Evolutionary conservation across 495 filamentous ascomycete genomes (phyloP), one percentile per base, ranked within the genome.

Genomic region (Parathielavia hyrcaniae): DNA sequence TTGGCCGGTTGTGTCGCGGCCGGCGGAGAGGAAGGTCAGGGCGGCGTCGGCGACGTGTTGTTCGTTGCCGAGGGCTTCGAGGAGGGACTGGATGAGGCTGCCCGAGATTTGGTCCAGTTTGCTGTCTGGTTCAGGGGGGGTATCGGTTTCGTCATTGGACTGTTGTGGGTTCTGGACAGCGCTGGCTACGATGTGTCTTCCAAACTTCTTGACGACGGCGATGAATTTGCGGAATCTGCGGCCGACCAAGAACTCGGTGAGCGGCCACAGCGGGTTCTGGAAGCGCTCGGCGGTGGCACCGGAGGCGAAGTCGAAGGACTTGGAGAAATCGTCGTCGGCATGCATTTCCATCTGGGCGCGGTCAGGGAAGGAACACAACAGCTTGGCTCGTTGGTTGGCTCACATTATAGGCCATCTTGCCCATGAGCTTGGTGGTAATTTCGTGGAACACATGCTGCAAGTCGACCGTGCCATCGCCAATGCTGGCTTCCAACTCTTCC

Each of bases 1-100:
- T 62, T 85, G 82, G 10, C 80, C 82, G 17, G 79, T 81, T 0
- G 82, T 85, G 66, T 85, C 82, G 56, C 82, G 66, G 32, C 81
- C 78, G 10, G 81, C 82, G 23, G 81, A 82, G 8, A 83, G 74
- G 57, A 82, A 85, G 50, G 81, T 85, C 23, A 85, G 69, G 5
- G 81, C 82, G 11, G 82, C 79, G 66, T 85, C 81, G 22, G 80
- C 77, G 32, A 82, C 78, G 12, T 77, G 66, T 16, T 71, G 55
- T 44, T 78, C 66, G 62, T 81, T 71, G 19, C 64, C 63, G 32
- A 85, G 77, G 14, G 77, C 69, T 39, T 80, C 77, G 16, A 85
- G 69, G 11, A 85, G 65, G 2, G 79, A 82, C 19, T 80, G 75
- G 49, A 84, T 82, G 26, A 84, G 67, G 46, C 75, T 79, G 11